phyloP scores from a whole-genome alignment of 2,329 filamentous ascomycete genomes.

The Stemphylium lycopersici region DNA sequence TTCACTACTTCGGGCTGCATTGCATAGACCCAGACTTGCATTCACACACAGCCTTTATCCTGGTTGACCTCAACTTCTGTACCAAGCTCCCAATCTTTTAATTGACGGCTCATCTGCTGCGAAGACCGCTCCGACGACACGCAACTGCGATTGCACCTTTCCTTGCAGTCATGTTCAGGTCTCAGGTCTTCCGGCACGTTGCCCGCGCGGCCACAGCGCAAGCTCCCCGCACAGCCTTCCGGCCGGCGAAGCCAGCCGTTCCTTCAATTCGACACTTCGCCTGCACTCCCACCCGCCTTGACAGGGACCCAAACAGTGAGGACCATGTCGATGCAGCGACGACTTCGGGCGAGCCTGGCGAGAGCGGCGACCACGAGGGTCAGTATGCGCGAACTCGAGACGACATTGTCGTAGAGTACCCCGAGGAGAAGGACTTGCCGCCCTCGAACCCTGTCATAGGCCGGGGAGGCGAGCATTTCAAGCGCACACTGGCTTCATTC shows the following conservation, averaged over 20 bases:
- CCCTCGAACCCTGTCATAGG: slow-evolving; percentile 73
- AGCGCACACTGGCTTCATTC: slow-evolving; percentile 84
- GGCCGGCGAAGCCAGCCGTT: slow-evolving; percentile 24
- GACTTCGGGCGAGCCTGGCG: slow-evolving; percentile 47
- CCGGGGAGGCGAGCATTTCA: slow-evolving; percentile 79
- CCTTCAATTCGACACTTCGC: slow-evolving; percentile 37
- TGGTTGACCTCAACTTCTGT: background rate
- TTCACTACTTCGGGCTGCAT: slow-evolving; percentile 13
- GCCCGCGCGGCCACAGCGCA: slow-evolving; percentile 35
- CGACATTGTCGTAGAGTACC: slow-evolving; percentile 78
- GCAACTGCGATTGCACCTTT: slow-evolving; percentile 2
- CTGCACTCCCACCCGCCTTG: slow-evolving; percentile 33
- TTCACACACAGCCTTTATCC: background rate
- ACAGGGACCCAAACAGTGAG: slow-evolving; percentile 28
- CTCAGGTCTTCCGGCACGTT: slow-evolving; percentile 40
- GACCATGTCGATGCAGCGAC: slow-evolving; percentile 44
- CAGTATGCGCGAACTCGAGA: slow-evolving; percentile 81
- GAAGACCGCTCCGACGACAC: background rate
- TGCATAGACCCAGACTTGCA: slow-evolving; percentile 2
- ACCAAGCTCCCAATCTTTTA: slow-evolving; percentile 8
- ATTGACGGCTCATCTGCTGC: background rate
- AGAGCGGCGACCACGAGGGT: slow-evolving; percentile 62
- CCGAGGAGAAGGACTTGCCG: slow-evolving; percentile 74
- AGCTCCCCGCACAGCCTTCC: slow-evolving; percentile 34
- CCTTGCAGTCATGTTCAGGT: slow-evolving; percentile 41